A percentile compares a stretch with the other conserved stretches of the same genome.
These are phyloP conservation scores for Paramecium tetraurelia DNA, from an alignment of 73 alveolate genomes.

Conservation along the genomic window DNA sequence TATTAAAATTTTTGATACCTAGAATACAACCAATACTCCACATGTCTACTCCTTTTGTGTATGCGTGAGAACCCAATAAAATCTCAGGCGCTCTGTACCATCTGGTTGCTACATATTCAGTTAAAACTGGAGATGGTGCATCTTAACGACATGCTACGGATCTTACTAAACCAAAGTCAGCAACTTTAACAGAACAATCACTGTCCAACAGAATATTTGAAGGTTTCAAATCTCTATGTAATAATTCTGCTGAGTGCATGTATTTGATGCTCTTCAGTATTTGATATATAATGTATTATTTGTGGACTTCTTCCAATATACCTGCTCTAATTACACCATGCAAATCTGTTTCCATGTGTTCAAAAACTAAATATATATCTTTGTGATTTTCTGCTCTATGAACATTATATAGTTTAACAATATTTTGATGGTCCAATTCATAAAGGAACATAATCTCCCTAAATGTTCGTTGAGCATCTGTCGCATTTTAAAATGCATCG, in stretches of 20 bases:
- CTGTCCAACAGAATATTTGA: slow-evolving; percentile 80
- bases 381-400: slow-evolving; percentile 70
- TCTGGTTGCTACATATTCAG: slow-evolving; percentile 91
- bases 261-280: slow-evolving; percentile 75
- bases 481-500: slow-evolving; percentile 89
- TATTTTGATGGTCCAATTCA: slow-evolving; percentile 74
- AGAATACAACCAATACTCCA: slow-evolving; percentile 93
- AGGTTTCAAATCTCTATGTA: slow-evolving; percentile 91
- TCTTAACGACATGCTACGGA: slow-evolving; percentile 71
- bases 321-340: slow-evolving; percentile 82
- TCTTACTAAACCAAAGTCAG: slow-evolving; percentile 92
- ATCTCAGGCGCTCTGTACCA: slow-evolving; percentile 96
- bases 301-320: slow-evolving; percentile 77
- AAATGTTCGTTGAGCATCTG: slow-evolving; percentile 76
- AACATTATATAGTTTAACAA: slow-evolving; percentile 66
- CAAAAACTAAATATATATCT: slow-evolving; percentile 80
- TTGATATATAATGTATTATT: slow-evolving; percentile 70
- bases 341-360: slow-evolving; percentile 87
- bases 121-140: slow-evolving; percentile 76
- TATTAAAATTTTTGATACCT: neutral
- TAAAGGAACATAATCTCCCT: slow-evolving; percentile 77
- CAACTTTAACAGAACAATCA: slow-evolving; percentile 87
- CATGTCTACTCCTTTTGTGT: slow-evolving; percentile 90
- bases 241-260: slow-evolving; percentile 79
- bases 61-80: slow-evolving; percentile 80